These are phyloP conservation scores for Pyrus bretschneideri DNA, from an alignment of 306 rosid species.

Conservation along the genomic window DNA sequence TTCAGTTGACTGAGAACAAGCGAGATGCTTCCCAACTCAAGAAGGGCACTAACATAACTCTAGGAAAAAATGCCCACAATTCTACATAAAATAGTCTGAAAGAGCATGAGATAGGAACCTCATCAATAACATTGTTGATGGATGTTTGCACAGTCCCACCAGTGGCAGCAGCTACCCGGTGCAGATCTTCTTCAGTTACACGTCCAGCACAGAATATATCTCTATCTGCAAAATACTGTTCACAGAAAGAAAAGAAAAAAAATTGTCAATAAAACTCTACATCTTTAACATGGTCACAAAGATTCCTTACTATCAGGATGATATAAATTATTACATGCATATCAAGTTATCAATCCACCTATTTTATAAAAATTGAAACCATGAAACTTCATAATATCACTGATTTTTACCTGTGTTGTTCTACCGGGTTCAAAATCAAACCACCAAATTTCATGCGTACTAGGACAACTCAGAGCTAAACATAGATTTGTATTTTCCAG, in stretches of 20 bases:
- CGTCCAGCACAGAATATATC: slow-evolving; percentile 99
- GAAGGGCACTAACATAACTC: neutral
- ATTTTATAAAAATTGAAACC: neutral
- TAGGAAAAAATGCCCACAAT: neutral
- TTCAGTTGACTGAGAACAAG: slow-evolving; percentile 11
- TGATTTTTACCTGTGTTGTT: neutral
- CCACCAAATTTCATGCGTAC: neutral
- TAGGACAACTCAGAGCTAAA: neutral
- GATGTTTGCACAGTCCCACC: slow-evolving; percentile 99
- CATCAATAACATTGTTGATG: slow-evolving; percentile 84
- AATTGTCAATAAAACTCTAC: neutral
- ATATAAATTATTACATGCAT: neutral
- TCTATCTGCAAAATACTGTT: slow-evolving; percentile 98
- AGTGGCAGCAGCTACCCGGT: slow-evolving; percentile 86
- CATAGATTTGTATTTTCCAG: neutral
- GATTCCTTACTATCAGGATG: neutral
- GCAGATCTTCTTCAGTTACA: slow-evolving; percentile 91
- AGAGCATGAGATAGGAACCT: slow-evolving; percentile 37
- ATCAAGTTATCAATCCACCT: neutral
- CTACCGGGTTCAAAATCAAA: neutral
- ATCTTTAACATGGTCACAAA: neutral
- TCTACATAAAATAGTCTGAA: neutral
- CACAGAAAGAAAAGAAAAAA: slow-evolving; percentile 10
- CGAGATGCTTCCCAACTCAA: neutral
- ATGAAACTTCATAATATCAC: neutral